Evolutionary conservation across 2,329 filamentous ascomycete genomes (phyloP).

Genomic region (Trichoderma sp.): DNA sequence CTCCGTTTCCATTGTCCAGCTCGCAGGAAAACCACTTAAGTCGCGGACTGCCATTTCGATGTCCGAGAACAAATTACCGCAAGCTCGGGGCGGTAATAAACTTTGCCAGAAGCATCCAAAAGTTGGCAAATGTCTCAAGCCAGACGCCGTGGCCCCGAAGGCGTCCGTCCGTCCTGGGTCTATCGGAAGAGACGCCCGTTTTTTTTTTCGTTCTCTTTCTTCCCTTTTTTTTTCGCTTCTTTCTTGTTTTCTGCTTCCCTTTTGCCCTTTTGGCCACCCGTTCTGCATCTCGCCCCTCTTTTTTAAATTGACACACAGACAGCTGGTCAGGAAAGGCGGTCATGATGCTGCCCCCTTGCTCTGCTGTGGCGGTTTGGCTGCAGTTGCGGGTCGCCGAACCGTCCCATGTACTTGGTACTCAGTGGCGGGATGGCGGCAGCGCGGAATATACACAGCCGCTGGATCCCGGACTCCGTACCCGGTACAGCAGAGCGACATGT

Average conservation of each 20-base stretch:
- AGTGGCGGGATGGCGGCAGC: not conserved
- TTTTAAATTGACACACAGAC: not conserved
- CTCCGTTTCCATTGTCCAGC: not conserved
- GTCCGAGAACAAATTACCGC: slow-evolving; percentile 10
- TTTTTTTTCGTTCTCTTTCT: not conserved
- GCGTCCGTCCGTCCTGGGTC: not conserved
- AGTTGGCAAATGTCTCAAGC: not conserved
- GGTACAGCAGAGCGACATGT: not conserved
- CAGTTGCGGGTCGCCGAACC: not conserved
- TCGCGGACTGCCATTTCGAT: not conserved
- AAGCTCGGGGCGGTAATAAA: slow-evolving; percentile 3
- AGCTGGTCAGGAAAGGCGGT: slow-evolving; percentile 11
- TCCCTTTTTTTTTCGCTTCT: not conserved
- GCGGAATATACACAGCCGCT: not conserved
- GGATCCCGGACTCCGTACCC: not conserved
- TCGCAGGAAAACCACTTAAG: not conserved
- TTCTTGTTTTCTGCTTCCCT: not conserved
- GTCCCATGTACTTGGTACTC: slow-evolving; percentile 14
- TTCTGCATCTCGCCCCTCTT: not conserved
- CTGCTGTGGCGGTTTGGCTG: not conserved
- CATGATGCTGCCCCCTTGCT: slow-evolving; percentile 12
- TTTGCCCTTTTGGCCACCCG: not conserved
- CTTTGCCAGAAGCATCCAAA: not conserved
- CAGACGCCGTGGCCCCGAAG: not conserved
- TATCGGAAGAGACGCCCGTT: not conserved